Percentiles rank a stretch among this genome's conserved stretches.
Conservation (phyloP, 768 basidiomycete species). For the Lactarius indigo region DNA sequence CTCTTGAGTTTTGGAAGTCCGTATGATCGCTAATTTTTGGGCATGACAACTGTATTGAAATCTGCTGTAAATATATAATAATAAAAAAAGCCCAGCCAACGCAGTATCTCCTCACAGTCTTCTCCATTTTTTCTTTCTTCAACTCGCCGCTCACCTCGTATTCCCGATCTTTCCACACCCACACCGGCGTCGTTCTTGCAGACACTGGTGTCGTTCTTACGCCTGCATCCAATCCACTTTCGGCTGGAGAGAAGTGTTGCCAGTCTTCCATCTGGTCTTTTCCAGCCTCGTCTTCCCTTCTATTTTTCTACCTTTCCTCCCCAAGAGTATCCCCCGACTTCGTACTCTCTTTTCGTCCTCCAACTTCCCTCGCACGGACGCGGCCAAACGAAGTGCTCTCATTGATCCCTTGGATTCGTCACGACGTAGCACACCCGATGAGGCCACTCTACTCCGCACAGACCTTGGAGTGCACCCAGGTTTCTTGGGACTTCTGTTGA, state of each 20-base stretch:
- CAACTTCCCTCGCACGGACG: slow-evolving; percentile 15
- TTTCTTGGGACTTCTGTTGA: slow-evolving; percentile 36
- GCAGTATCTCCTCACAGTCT: slow-evolving; percentile 78
- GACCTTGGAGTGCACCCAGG: slow-evolving; percentile 41
- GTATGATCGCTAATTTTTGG: too few relatives aligned
- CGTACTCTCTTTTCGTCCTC: not conserved
- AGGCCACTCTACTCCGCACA: slow-evolving; percentile 37
- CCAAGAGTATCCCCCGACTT: slow-evolving; percentile 26
- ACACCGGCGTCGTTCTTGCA: slow-evolving; percentile 57
- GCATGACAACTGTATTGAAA: too few relatives aligned
- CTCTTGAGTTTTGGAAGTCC: too few relatives aligned
- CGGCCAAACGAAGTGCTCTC: slow-evolving; percentile 30
- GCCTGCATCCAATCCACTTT: slow-evolving; percentile 33
- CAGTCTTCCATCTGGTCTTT: slow-evolving; percentile 61
- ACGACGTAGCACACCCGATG: slow-evolving; percentile 37
- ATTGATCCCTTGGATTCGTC: slow-evolving; percentile 34
- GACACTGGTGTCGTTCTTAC: slow-evolving; percentile 31
- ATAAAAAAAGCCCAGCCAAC: slow-evolving; percentile 15
- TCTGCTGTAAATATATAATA: too few relatives aligned
- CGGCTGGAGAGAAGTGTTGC: slow-evolving; percentile 52
- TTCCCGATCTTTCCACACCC: slow-evolving; percentile 40
- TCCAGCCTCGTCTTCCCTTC: slow-evolving; percentile 59
- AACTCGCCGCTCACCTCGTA: slow-evolving; percentile 62
- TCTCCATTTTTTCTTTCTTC: slow-evolving; percentile 84
- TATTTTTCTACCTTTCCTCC: slow-evolving; percentile 49